Conservation (phyloP, 441 rosid genomes). For the Bruguiera hainesii region DNA sequence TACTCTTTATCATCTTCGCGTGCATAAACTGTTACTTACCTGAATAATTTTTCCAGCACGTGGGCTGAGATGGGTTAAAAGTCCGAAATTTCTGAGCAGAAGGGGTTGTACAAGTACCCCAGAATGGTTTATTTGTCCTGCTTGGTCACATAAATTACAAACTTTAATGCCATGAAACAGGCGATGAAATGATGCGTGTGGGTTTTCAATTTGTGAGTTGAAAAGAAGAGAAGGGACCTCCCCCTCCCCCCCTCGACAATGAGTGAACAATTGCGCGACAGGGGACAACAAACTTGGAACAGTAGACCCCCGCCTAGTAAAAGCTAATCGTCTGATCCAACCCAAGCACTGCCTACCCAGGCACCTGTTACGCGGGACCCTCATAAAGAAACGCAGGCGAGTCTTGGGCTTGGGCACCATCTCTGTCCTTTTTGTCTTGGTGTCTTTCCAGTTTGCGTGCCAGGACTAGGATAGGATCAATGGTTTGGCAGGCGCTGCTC, state of each 20-base stretch:
- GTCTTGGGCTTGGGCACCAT: neutral
- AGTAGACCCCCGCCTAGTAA: slow-evolving; percentile 23
- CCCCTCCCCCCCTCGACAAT: neutral
- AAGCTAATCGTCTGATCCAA: slow-evolving; percentile 31
- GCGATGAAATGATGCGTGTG: neutral
- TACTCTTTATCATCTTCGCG: too few species aligned
- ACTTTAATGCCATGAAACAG: slow-evolving; percentile 25
- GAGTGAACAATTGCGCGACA: neutral
- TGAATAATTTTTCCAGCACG: neutral
- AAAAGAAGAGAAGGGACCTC: neutral
- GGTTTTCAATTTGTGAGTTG: neutral
- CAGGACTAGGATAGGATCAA: slow-evolving; percentile 4
- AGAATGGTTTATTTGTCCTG: slow-evolving; percentile 43
- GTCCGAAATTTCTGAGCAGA: neutral
- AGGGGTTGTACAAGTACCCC: slow-evolving; percentile 9
- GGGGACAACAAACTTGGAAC: slow-evolving; percentile 13
- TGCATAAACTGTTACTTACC: too few species aligned
- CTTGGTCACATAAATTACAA: slow-evolving; percentile 25
- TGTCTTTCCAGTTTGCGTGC: neutral
- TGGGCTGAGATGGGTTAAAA: neutral
- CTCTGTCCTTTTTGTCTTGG: neutral
- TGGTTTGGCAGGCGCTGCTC: neutral
- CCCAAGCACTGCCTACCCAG: slow-evolving; percentile 31
- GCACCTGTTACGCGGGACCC: slow-evolving; percentile 6
- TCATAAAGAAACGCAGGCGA: neutral